phyloP scores from a whole-genome alignment of 2,329 filamentous ascomycete genomes.

The Microcyclosporella mali region DNA sequence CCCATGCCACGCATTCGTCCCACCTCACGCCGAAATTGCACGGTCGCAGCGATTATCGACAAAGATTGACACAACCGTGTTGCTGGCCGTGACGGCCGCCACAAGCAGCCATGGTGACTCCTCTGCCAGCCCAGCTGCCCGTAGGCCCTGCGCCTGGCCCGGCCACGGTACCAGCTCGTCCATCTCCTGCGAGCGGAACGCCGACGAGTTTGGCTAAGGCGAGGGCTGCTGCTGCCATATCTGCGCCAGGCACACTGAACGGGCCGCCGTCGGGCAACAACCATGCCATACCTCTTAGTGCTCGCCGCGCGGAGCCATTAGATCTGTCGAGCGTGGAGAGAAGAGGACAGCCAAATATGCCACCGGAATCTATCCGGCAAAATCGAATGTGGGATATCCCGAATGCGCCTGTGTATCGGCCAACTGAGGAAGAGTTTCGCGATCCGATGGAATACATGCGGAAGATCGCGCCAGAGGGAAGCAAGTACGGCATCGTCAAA shows the following conservation, averaged over 20 bases:
- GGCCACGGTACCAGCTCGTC: slow-evolving; percentile 3
- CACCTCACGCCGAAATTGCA: no score
- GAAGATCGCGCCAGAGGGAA: slow-evolving; percentile 81
- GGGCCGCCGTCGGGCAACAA: slow-evolving; percentile 36
- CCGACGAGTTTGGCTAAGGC: slow-evolving; percentile 10
- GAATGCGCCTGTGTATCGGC: slow-evolving; percentile 84
- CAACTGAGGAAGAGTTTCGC: slow-evolving; percentile 88
- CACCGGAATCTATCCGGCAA: slow-evolving; percentile 47
- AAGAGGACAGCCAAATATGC: slow-evolving; percentile 59
- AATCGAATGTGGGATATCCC: slow-evolving; percentile 67
- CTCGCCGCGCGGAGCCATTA: slow-evolving; percentile 60
- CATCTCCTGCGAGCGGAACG: slow-evolving; percentile 13
- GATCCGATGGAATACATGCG: slow-evolving; percentile 91
- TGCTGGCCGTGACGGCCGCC: slow-evolving; percentile 10
- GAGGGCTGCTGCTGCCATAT: slow-evolving; percentile 14
- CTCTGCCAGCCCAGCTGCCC: not conserved
- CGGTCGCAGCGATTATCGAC: no score
- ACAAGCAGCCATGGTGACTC: slow-evolving; percentile 21
- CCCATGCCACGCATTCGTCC: slow-evolving; percentile 5
- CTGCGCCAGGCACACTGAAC: slow-evolving; percentile 28
- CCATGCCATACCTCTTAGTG: slow-evolving; percentile 53
- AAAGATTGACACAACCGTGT: slow-evolving; percentile 1
- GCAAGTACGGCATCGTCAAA: slow-evolving; percentile 87
- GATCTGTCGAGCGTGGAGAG: slow-evolving; percentile 88
- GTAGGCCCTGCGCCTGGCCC: no score